Conservation (phyloP, 164 flowering plant genomes). For the Paratinospora sagittata region DNA sequence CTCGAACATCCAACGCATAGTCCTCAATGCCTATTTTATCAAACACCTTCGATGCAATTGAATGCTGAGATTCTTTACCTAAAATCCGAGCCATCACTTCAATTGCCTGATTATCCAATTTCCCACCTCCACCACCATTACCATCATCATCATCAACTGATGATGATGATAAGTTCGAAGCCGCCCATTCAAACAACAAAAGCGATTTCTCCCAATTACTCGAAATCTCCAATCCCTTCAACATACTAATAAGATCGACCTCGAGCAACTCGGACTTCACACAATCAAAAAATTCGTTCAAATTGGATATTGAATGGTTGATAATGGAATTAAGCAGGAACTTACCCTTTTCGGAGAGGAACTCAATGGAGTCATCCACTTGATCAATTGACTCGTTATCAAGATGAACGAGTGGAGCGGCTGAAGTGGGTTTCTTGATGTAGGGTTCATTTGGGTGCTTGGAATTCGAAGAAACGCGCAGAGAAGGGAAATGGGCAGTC, state of each 20-base stretch:
- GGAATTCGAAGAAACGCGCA: conserved; percentile 15
- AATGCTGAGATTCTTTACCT: conserved; percentile 65
- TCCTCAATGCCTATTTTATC: conserved; percentile 54
- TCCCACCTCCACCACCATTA: conserved; percentile 18
- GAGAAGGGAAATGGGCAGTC: conserved; percentile 21
- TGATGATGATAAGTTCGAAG: conserved; percentile 16
- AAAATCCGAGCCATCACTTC: conserved; percentile 62
- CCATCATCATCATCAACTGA: background rate
- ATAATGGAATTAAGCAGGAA: conserved; percentile 40
- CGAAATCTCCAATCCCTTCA: conserved; percentile 57
- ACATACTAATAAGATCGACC: conserved; percentile 50
- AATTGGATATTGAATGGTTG: conserved; percentile 31
- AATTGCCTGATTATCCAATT: conserved; percentile 38
- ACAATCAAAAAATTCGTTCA: conserved; percentile 45
- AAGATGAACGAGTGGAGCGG: conserved; percentile 14
- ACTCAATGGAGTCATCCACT: conserved; percentile 30
- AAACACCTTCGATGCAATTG: conserved; percentile 56
- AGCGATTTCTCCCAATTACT: conserved; percentile 66
- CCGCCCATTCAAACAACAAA: conserved; percentile 63
- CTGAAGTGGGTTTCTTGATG: conserved; percentile 24
- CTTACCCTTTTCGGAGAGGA: conserved; percentile 52
- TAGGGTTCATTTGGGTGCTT: conserved; percentile 11
- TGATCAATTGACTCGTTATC: background rate
- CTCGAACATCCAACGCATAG: conserved; percentile 58
- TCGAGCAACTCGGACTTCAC: conserved; percentile 42